Conservation (phyloP, 108 stramenopile species). For the Nannochloropsis salina region DNA sequence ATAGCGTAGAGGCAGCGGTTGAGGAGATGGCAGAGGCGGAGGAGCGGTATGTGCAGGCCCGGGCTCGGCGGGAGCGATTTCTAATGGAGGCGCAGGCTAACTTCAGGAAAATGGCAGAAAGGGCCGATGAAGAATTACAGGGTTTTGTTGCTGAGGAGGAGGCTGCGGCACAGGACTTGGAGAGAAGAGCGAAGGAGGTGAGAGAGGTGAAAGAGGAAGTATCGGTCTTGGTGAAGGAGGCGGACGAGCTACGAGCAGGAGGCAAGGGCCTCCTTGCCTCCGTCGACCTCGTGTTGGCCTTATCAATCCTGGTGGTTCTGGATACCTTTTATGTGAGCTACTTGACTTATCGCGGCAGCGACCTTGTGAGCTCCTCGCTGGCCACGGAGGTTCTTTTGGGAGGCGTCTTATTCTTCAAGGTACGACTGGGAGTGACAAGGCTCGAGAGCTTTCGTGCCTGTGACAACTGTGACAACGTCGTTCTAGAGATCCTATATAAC, state of each 20-base stretch:
- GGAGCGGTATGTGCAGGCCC: not conserved
- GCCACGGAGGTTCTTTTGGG: not conserved
- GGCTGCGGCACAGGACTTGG: not conserved
- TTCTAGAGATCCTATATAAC: too few relatives aligned
- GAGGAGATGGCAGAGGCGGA: not conserved
- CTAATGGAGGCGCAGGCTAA: constrained; percentile 14
- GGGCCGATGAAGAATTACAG: not conserved
- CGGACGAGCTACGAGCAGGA: not conserved
- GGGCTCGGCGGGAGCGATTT: not conserved
- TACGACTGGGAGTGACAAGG: not conserved
- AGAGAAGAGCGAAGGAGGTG: not conserved
- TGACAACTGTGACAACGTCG: too few relatives aligned
- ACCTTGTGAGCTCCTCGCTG: not conserved
- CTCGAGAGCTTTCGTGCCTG: too few relatives aligned
- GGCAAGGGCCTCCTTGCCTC: not conserved
- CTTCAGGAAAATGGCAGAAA: not conserved
- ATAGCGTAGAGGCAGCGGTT: not conserved
- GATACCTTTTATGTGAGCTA: constrained; percentile 12
- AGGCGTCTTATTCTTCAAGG: not conserved
- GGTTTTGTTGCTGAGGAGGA: not conserved
- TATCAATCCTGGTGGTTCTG: not conserved
- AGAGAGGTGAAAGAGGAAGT: constrained; percentile 5
- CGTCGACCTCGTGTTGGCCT: not conserved
- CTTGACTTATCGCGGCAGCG: not conserved
- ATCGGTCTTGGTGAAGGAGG: not conserved